Percentiles rank a stretch among this genome's conserved stretches.
phyloP scores from a whole-genome alignment of 139 green algal species.

The Chlamydomonas applanata region DNA sequence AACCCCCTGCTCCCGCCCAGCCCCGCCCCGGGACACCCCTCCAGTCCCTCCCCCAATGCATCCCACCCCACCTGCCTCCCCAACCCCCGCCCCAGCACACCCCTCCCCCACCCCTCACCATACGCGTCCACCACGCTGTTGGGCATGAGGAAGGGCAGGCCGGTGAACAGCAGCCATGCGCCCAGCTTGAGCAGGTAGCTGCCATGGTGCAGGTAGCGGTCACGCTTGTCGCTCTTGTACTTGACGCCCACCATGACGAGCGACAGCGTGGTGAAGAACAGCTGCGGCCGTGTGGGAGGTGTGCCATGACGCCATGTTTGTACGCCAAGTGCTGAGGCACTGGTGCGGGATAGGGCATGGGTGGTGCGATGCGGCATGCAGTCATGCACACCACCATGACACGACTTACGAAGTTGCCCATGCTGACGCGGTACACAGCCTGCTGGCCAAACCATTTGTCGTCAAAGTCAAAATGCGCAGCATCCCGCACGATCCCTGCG shows the following conservation, averaged over 20 bases:
- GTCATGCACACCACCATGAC: neutral
- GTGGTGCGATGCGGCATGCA: too few species aligned
- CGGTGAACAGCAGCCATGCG: conserved; percentile 77
- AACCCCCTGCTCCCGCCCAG: neutral
- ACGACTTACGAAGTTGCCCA: conserved; percentile 88
- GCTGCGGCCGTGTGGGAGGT: conserved; percentile 47
- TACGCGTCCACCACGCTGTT: conserved; percentile 74
- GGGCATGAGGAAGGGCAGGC: conserved; percentile 84
- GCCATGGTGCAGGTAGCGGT: conserved; percentile 84
- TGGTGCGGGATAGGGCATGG: neutral
- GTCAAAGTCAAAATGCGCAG: conserved; percentile 29
- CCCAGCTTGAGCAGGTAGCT: conserved; percentile 84
- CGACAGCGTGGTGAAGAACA: conserved; percentile 86
- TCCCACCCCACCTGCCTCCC: neutral
- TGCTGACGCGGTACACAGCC: conserved; percentile 91
- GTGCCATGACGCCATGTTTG: too few species aligned
- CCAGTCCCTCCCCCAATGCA: neutral
- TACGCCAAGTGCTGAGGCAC: neutral
- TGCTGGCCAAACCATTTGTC: conserved; percentile 92
- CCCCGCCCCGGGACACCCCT: neutral
- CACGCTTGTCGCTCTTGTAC: conserved; percentile 78
- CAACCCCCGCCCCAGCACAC: neutral
- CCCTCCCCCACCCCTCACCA: conserved; percentile 35
- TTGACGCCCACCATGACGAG: conserved; percentile 75
- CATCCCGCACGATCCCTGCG: conserved; percentile 55